Evolutionary conservation across 306 rosid species (phyloP).

Genomic region (Lathyrus oleraceus): DNA sequence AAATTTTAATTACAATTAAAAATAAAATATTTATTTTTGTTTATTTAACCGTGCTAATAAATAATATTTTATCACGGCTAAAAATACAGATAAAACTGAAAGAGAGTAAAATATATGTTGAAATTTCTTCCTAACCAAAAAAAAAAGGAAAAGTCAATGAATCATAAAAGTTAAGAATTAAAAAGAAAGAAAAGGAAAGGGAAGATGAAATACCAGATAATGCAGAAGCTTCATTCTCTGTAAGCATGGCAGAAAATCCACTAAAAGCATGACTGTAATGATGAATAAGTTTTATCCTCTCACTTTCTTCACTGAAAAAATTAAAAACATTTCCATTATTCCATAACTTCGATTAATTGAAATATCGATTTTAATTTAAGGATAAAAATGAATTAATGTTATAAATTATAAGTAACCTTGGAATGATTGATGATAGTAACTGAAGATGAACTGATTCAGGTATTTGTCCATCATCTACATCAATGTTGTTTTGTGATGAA

Average conservation of each 20-base stretch:
- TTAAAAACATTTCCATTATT: background rate
- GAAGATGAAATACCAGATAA: conserved; percentile 60
- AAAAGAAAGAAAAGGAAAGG: conserved; percentile 14
- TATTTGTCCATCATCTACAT: conserved; percentile 40
- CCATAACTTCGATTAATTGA: conserved; percentile 5
- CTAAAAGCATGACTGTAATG: conserved; percentile 73
- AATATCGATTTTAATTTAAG: background rate
- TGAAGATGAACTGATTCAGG: conserved; percentile 56
- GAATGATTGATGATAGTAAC: conserved; percentile 61
- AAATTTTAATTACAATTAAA: too few relatives aligned
- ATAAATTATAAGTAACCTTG: conserved; percentile 32
- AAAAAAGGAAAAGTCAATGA: conserved; percentile 16
- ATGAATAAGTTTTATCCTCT: conserved; percentile 57
- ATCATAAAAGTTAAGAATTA: conserved; percentile 8
- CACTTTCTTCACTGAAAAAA: conserved; percentile 60
- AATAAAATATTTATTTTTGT: too few relatives aligned
- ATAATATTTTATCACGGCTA: too few relatives aligned
- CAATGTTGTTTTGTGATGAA: conserved; percentile 50
- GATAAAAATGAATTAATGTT: conserved; percentile 1
- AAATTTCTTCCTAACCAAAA: background rate
- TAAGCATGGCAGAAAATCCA: conserved; percentile 94
- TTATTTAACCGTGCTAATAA: too few relatives aligned
- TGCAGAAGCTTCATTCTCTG: conserved; percentile 74
- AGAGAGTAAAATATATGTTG: too few relatives aligned
- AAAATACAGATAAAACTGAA: too few relatives aligned